phyloP scores from a whole-genome alignment of 129 eudicot species.

The Apium graveolens region DNA sequence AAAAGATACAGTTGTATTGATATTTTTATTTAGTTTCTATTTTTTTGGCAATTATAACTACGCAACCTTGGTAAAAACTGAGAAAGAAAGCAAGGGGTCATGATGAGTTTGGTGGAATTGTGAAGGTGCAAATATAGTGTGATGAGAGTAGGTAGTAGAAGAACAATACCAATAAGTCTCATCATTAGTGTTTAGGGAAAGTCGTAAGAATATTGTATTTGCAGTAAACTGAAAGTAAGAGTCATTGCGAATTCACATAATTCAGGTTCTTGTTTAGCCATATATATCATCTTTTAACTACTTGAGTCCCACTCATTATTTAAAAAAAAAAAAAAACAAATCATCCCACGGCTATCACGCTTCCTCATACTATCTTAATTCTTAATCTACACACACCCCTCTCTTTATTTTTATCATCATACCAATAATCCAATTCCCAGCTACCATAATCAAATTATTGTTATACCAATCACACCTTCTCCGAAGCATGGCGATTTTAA shows the following conservation, averaged over 20 bases:
- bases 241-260: constrained; percentile 14
- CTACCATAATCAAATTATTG: background rate
- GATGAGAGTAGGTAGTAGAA: background rate
- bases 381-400: constrained; percentile 18
- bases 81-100: background rate
- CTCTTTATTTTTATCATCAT: background rate
- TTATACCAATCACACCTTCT: background rate
- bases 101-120: background rate
- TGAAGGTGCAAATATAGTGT: background rate
- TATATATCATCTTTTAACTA: constrained; percentile 27
- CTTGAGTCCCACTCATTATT: constrained; percentile 13
- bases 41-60: too few relatives aligned
- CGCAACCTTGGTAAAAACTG: too few relatives aligned
- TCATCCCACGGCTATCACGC: constrained; percentile 9
- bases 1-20: background rate
- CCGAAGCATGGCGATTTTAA: background rate
- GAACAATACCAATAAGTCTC: background rate
- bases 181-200: background rate
- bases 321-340: background rate
- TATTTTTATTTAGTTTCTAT: too few relatives aligned
- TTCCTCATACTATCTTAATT: background rate
- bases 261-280: constrained; percentile 29
- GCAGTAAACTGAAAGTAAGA: constrained; percentile 32
- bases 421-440: background rate
- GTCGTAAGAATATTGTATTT: constrained; percentile 18